Percentiles rank a stretch among this genome's conserved stretches.
phyloP scores from a whole-genome alignment of 768 basidiomycete genomes.

The Daedalea quercina region DNA sequence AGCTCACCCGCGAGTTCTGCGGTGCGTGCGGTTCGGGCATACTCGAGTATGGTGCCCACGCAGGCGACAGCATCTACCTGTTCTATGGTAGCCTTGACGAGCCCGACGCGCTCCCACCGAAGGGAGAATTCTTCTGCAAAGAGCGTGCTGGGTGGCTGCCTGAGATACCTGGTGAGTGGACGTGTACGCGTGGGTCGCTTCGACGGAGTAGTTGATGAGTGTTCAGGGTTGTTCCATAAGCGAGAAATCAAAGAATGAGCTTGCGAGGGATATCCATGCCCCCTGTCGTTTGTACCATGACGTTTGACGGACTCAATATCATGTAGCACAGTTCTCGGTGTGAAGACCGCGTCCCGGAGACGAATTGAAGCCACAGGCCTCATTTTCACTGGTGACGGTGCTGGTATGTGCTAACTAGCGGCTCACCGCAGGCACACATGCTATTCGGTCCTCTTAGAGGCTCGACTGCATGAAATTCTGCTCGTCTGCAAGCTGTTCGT shows the following conservation, averaged over 20 bases:
- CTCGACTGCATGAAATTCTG: no score
- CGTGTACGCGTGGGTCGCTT: neutral
- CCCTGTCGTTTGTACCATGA: no score
- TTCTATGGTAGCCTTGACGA: conserved; percentile 15
- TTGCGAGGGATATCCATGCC: no score
- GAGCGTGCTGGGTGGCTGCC: conserved; percentile 13
- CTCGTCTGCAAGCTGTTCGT: no score
- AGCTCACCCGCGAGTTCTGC: conserved; percentile 16
- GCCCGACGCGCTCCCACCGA: conserved; percentile 13
- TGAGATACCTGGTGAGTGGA: conserved; percentile 11
- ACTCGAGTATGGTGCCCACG: conserved; percentile 15
- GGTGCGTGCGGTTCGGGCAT: conserved; percentile 12
- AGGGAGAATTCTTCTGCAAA: conserved; percentile 18
- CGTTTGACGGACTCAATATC: no score
- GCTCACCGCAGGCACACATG: no score
- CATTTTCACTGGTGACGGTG: no score
- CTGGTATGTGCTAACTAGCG: no score
- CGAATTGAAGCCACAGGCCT: no score
- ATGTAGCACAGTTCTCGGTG: no score
- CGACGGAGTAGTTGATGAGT: neutral
- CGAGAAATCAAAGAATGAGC: neutral
- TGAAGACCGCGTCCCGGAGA: no score
- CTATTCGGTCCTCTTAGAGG: no score
- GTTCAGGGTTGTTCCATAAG: neutral
- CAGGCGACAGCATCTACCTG: conserved; percentile 1